These are phyloP conservation scores for Schoenoplectus triqueter DNA, from an alignment of 202 grass and related monocot genomes.

Conservation along the genomic window DNA sequence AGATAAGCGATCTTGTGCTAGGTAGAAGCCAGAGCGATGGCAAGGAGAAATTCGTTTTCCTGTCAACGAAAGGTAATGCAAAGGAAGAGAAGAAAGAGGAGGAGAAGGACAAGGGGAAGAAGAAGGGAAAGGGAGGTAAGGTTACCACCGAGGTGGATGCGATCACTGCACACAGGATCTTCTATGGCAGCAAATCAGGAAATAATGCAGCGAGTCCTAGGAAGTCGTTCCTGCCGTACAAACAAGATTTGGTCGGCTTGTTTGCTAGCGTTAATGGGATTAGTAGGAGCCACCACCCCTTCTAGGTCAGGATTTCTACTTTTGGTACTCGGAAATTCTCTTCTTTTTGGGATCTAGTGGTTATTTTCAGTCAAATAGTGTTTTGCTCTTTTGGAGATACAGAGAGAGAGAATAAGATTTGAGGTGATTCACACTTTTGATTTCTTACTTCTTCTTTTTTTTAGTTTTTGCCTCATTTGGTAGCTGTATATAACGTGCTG, in stretches of 20 bases:
- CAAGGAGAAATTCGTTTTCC: slow-evolving; percentile 69
- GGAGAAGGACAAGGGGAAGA: slow-evolving; percentile 15
- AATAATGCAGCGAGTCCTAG: slow-evolving; percentile 28
- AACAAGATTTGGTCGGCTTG: slow-evolving; percentile 65
- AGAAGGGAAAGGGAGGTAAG: slow-evolving; percentile 32
- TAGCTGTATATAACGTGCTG: slow-evolving; percentile 34
- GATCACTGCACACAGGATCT: slow-evolving; percentile 48
- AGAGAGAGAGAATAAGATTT: not conserved
- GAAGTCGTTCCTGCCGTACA: slow-evolving; percentile 78
- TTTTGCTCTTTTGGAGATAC: slow-evolving; percentile 25
- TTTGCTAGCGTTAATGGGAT: slow-evolving; percentile 60
- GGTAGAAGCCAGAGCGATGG: slow-evolving; percentile 81
- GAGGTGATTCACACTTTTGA: slow-evolving; percentile 18
- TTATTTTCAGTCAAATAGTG: not conserved
- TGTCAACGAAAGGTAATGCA: slow-evolving; percentile 51
- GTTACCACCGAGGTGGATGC: slow-evolving; percentile 41
- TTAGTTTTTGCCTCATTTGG: not conserved
- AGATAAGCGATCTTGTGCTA: slow-evolving; percentile 71
- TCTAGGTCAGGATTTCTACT: slow-evolving; percentile 36
- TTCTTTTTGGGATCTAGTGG: slow-evolving; percentile 15
- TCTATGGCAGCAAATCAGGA: slow-evolving; percentile 42
- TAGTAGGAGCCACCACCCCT: slow-evolving; percentile 45
- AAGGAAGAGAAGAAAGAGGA: slow-evolving; percentile 43
- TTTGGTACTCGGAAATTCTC: slow-evolving; percentile 39
- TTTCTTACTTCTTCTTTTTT: not conserved